These are phyloP conservation scores for Parachaetomium inaequale DNA, from an alignment of 495 filamentous ascomycete species.

Conservation along the genomic window DNA sequence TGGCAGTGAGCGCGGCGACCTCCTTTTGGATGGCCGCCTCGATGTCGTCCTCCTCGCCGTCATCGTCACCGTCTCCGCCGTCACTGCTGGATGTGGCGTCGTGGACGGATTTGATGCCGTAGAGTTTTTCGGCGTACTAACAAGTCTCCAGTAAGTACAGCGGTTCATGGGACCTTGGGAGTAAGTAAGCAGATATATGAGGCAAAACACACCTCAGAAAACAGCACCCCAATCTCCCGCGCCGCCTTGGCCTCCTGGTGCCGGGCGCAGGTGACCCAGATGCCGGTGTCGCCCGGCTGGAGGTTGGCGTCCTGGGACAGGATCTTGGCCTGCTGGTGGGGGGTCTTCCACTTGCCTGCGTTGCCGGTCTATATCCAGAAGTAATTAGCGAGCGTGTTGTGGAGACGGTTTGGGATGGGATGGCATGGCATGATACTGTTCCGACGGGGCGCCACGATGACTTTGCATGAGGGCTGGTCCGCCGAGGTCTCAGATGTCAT, in stretches of 20 bases:
- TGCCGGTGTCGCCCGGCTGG: slow-evolving; percentile 74
- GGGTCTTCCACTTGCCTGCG: slow-evolving; percentile 54
- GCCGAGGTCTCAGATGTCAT: not conserved
- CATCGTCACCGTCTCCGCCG: slow-evolving; percentile 23
- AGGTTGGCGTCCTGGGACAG: slow-evolving; percentile 41
- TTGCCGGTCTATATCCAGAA: slow-evolving; percentile 42
- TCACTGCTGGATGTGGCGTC: slow-evolving; percentile 8
- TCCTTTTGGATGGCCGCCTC: slow-evolving; percentile 80
- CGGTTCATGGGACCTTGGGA: not conserved
- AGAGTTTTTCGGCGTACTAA: slow-evolving; percentile 60
- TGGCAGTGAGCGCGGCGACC: slow-evolving; percentile 60
- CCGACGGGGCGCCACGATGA: not conserved
- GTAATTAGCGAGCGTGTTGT: not conserved
- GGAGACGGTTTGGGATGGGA: not conserved
- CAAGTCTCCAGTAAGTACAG: not conserved
- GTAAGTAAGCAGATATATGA: no score
- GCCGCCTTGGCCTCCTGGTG: slow-evolving; percentile 74
- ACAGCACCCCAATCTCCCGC: slow-evolving; percentile 66
- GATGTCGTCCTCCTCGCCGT: slow-evolving; percentile 60
- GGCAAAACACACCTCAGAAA: slow-evolving; percentile 64
- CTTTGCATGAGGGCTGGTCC: not conserved
- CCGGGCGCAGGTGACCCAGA: slow-evolving; percentile 86
- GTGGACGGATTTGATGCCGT: slow-evolving; percentile 41
- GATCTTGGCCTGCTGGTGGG: slow-evolving; percentile 48
- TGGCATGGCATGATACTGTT: not conserved